Base-by-base conservation (phyloP, 1,284 basidiomycete genomes). In the Ganoderma sinense region DNA sequence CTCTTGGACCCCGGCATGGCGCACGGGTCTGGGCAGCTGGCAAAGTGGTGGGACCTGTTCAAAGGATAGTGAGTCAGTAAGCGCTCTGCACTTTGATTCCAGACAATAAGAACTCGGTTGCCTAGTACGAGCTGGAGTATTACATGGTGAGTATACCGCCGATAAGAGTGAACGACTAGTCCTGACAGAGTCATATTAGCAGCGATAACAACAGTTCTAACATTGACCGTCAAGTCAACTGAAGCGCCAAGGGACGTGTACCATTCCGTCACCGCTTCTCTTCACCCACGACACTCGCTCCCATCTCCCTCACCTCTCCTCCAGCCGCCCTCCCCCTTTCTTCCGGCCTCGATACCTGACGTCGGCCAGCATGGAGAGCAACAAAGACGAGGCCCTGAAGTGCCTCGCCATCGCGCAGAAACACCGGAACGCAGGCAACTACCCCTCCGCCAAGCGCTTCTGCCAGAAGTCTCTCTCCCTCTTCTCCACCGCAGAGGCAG, bases 401-500 rank as follows among this genome's bases (percentile, higher is more conserved):
- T 95, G 93, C 78, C 86, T 97, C 64, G 79, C 83, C 61, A 94
- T 97, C 71, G 92, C 96, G 14, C 90, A 91, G 78, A 89, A 87
- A 76, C 91, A 96, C 80, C 86, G 88, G 69, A 87, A 90, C 63
- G 84, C 89, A 58, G 91, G 89, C 65, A 96, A 96, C 81, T 83
- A 90, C 67, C 73, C 90, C 62, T 90, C 93, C 4, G 96, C 97
- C 1, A 89, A 93, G 77, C 95, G 96, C 80, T 97, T 98, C 85
- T 93, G 92, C 73, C 91, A 92, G 82, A 99, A 99, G 83, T 95
- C 94, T 18, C 89, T 97, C 69, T 85, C 91, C 31, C 88, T 99
- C 67, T 96, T 94, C 82, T 85, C 91, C 65, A 97, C 96, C 1
- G 86, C 91, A 6, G 92, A 96, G 78, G 97, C 93, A 7, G 79